Conservation (phyloP, 2,329 filamentous ascomycete species). For the Aureobasidium sp. region DNA sequence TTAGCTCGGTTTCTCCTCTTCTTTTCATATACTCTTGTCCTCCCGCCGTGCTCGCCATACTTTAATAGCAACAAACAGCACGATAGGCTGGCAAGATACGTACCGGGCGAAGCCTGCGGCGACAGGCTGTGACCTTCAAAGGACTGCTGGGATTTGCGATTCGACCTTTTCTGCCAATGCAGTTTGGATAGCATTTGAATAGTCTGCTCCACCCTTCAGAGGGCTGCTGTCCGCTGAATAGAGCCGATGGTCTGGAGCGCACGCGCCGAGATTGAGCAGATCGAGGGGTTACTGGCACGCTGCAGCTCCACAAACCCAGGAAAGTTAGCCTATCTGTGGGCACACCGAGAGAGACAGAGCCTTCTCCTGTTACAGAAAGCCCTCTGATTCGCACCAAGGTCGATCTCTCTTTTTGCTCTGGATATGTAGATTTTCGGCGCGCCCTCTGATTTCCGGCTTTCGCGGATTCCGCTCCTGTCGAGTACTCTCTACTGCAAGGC, state of each 20-base stretch:
- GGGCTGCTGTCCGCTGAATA: slow-evolving; percentile 5
- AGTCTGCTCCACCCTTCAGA: slow-evolving; percentile 7
- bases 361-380: slow-evolving; percentile 1
- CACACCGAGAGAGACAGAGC: background rate
- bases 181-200: slow-evolving; percentile 16
- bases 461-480: background rate
- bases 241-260: slow-evolving; percentile 14
- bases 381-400: background rate
- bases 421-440: background rate
- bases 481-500: background rate
- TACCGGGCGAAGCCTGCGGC: slow-evolving; percentile 10
- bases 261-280: slow-evolving; percentile 14
- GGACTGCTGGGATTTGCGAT: slow-evolving; percentile 12
- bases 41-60: background rate
- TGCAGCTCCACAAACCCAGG: slow-evolving; percentile 7
- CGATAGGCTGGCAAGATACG: background rate
- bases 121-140: slow-evolving; percentile 12
- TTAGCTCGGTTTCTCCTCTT: background rate
- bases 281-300: slow-evolving; percentile 10
- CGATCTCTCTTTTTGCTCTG: background rate
- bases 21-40: background rate
- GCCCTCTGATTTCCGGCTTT: background rate
- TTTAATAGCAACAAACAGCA: background rate
- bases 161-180: slow-evolving; percentile 15
- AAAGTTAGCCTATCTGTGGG: slow-evolving; percentile 8